Percentiles rank a stretch among this genome's conserved stretches.
phyloP scores from a whole-genome alignment of 306 rosid species.

The Begonia peltatifolia region DNA sequence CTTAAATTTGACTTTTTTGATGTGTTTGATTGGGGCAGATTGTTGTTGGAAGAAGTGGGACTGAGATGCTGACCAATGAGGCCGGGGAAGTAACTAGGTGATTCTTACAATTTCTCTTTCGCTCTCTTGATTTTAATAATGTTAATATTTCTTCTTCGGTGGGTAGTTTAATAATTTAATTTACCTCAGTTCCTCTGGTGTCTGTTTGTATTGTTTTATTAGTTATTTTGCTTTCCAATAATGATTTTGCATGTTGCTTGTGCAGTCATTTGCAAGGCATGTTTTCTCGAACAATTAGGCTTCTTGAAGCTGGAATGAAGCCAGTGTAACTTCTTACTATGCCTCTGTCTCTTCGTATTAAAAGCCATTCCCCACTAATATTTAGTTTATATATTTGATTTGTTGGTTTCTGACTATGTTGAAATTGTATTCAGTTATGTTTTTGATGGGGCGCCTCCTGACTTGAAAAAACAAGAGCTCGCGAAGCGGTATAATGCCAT shows the following conservation, averaged over 20 bases:
- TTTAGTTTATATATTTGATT: neutral
- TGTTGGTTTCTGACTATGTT: neutral
- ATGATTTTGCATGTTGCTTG: no score
- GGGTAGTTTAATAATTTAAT: neutral
- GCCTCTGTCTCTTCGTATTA: neutral
- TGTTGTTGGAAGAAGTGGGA: constrained; percentile 92
- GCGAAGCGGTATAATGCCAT: constrained; percentile 58
- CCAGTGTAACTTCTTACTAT: constrained; percentile 46
- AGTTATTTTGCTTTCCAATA: neutral
- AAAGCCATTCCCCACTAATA: neutral
- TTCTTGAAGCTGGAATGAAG: constrained; percentile 89
- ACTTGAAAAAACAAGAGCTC: constrained; percentile 82
- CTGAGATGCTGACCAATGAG: constrained; percentile 91
- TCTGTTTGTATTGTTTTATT: constrained; percentile 10
- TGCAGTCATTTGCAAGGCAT: constrained; percentile 93
- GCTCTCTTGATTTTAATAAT: neutral
- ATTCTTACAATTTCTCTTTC: neutral
- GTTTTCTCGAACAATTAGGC: constrained; percentile 86
- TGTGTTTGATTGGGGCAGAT: constrained; percentile 29
- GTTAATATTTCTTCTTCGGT: neutral
- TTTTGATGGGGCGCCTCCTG: constrained; percentile 90
- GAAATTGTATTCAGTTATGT: constrained; percentile 45
- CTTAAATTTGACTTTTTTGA: no score
- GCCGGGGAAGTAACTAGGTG: constrained; percentile 99
- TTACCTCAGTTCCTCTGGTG: neutral